Percentiles rank a stretch among this genome's conserved stretches.
Evolutionary conservation across 2,329 filamentous ascomycete genomes (phyloP).

Genomic region (Trichothecium roseum): DNA sequence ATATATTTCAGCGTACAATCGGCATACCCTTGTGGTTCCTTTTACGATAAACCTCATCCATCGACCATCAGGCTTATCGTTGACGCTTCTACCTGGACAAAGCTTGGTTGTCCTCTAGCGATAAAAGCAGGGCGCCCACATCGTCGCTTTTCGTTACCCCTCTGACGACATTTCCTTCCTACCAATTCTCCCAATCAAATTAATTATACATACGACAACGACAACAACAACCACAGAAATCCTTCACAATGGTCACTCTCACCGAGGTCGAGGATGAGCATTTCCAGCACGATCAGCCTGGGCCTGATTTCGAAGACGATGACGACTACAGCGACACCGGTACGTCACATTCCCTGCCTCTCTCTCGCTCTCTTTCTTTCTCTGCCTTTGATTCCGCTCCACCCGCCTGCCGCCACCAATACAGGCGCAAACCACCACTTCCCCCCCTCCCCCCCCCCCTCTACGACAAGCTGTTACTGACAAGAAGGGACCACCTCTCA

Average conservation of each 20-base stretch:
- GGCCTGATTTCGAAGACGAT: slow-evolving; percentile 74
- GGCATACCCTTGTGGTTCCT: too few relatives aligned
- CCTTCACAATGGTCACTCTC: slow-evolving; percentile 77
- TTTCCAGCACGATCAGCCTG: slow-evolving; percentile 62
- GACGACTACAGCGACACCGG: slow-evolving; percentile 92
- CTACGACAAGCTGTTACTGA: not conserved
- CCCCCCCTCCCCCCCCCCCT: slow-evolving; percentile 3
- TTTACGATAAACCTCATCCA: too few relatives aligned
- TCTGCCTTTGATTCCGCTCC: too few relatives aligned
- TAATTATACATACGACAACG: not conserved
- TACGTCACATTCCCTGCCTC: slow-evolving; percentile 31
- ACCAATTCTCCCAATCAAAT: not conserved
- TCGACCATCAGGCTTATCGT: too few relatives aligned
- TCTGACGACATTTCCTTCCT: not conserved
- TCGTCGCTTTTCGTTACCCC: not conserved
- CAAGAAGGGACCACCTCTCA: too few relatives aligned
- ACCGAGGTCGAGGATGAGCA: slow-evolving; percentile 96
- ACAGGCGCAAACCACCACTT: too few relatives aligned
- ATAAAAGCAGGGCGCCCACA: not conserved
- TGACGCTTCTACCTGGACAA: too few relatives aligned
- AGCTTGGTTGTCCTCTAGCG: too few relatives aligned
- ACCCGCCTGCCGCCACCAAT: not conserved
- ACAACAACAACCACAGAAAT: slow-evolving; percentile 5
- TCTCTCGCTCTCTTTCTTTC: not conserved
- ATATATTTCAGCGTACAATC: too few relatives aligned